Evolutionary conservation across 305 asterid genomes (phyloP).

Genomic region (Withania somnifera): DNA sequence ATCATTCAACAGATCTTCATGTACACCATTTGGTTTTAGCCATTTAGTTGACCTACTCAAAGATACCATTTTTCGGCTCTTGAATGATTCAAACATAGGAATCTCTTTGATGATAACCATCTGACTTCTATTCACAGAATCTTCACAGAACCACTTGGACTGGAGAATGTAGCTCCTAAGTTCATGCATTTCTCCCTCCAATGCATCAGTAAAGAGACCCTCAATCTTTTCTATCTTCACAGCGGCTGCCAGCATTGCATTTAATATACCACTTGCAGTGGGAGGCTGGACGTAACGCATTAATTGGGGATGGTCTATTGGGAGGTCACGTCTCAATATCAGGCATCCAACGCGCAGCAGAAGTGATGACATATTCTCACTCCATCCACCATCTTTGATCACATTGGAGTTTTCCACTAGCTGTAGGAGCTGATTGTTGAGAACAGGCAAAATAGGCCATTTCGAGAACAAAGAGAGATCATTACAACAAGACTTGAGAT

Average conservation of each 20-base stretch:
- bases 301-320: conserved; percentile 65
- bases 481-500: conserved; percentile 66
- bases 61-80: conserved; percentile 67
- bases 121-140: conserved; percentile 38
- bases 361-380: conserved; percentile 78
- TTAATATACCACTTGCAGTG: conserved; percentile 69
- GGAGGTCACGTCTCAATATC: conserved; percentile 63
- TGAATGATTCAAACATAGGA: conserved; percentile 93
- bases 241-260: conserved; percentile 56
- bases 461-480: conserved; percentile 76
- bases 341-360: conserved; percentile 75
- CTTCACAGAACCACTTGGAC: conserved; percentile 83
- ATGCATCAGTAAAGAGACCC: conserved; percentile 54
- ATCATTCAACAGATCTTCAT: conserved; percentile 65
- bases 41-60: conserved; percentile 65
- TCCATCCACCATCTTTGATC: conserved; percentile 92
- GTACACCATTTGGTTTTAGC: conserved; percentile 71
- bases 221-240: conserved; percentile 49
- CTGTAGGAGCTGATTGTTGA: conserved; percentile 55
- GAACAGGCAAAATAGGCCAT: conserved; percentile 97
- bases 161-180: conserved; percentile 89
- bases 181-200: conserved; percentile 81
- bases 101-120: conserved; percentile 55
- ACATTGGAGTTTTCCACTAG: conserved; percentile 80
- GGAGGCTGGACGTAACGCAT: conserved; percentile 68